Evolutionary conservation across 306 rosid genomes (phyloP), one percentile per base, ranked within the genome.

Genomic region (Corylus americana): DNA sequence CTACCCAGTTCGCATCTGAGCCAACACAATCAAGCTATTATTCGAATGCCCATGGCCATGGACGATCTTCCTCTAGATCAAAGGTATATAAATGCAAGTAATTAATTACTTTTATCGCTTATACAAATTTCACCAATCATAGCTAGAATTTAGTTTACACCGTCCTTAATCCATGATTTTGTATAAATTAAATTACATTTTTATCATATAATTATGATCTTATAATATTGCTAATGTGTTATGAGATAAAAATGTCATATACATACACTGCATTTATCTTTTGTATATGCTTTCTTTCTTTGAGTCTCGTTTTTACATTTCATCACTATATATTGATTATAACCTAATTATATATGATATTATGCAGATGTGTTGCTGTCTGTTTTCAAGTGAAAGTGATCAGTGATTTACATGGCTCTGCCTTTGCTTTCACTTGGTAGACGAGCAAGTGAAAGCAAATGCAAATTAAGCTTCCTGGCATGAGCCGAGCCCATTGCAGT

Each of bases 351-450:
- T 22, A 22, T 22, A 22, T 61, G 4, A 12, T 35, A 29, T 74
- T 74, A 3, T 71, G 87, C 78, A 84, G 87, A 78, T 69, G 4
- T 87, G 84, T 59, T 83, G 87, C 76, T 87, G 83, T 47, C 22
- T 81, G 47, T 81, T 76, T 82, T 39, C 73, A 75, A 35, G 59
- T 8, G 55, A 47, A 76, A 76, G 76, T 27, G 47, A 31, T 31
- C 35, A 63, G 16, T 73, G 81, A 78, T 51, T 54, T 55, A 20
- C 37, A 37, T 4, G 55, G 54, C 35, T 5, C 42, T 48, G 45
- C 73, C 7, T 45, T 35, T 64, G 22, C 22, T 45, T 18, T 47
- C 39, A 7, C 29, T 57, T 4, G 7, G 1, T 12, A 17, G 27
- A 20, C 51, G 2, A 48, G 14, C 11, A 10, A 49, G 53, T 11